phyloP scores from a whole-genome alignment of 768 basidiomycete genomes.

The Jaapia argillacea region DNA sequence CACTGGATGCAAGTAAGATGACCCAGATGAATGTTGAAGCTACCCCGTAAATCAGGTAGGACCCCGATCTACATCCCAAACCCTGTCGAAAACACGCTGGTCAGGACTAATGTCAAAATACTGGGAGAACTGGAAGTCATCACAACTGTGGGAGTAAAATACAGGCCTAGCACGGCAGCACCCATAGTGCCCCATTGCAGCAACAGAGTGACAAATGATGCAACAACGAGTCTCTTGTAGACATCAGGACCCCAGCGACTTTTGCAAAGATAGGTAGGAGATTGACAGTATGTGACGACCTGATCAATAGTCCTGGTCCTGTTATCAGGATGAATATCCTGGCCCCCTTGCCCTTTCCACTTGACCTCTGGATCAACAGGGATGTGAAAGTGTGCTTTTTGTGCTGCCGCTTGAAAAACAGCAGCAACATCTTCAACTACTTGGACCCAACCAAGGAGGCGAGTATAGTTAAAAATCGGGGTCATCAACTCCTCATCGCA shows the following conservation, averaged over 20 bases:
- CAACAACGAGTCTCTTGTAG: conserved; percentile 17
- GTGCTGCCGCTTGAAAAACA: background rate
- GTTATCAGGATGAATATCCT: too few species aligned
- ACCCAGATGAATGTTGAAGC: conserved; percentile 21
- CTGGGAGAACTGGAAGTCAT: conserved; percentile 4
- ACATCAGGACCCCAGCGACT: conserved; percentile 14
- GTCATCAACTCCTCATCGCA: conserved; percentile 11
- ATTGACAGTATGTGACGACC: conserved; percentile 6
- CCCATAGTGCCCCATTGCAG: conserved; percentile 23
- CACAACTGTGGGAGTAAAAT: conserved; percentile 21
- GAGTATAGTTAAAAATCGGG: conserved; percentile 15
- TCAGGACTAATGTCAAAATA: background rate
- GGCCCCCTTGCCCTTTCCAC: too few species aligned
- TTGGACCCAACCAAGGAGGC: conserved; percentile 10
- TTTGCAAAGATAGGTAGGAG: conserved; percentile 4
- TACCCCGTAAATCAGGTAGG: conserved; percentile 20
- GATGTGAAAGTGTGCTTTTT: background rate
- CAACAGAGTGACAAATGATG: conserved; percentile 18
- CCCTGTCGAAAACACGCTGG: conserved; percentile 10
- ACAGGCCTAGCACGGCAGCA: conserved; percentile 18
- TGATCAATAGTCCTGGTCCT: too few species aligned
- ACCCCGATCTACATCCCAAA: conserved; percentile 24
- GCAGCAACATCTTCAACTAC: conserved; percentile 6
- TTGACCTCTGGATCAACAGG: too few species aligned
- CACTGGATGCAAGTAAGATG: conserved; percentile 19